phyloP scores from a whole-genome alignment of 202 grass and related monocot genomes.

The Bolboschoenoplectus hybrid region DNA sequence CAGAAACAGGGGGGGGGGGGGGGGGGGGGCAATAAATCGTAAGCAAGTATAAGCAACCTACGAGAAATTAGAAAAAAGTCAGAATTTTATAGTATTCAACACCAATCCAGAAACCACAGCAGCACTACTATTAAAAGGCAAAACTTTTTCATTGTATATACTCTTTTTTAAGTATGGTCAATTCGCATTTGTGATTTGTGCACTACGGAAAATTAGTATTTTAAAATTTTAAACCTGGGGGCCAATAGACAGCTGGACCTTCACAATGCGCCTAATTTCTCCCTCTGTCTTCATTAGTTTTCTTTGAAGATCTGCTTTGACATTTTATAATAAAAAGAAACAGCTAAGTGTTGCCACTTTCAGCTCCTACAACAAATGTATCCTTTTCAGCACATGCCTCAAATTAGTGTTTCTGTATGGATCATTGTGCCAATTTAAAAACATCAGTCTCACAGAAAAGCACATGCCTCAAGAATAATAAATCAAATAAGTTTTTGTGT shows the following conservation, averaged over 20 bases:
- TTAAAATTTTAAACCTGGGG: conserved; percentile 10
- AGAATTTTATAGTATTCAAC: not conserved
- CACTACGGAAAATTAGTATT: not conserved
- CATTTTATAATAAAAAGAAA: conserved; percentile 19
- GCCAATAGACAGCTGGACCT: conserved; percentile 6
- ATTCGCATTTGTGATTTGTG: not conserved
- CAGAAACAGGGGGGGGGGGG: too few relatives aligned
- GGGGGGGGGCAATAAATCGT: too few relatives aligned
- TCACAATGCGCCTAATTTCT: not conserved
- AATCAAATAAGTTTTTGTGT: not conserved
- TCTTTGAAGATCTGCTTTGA: conserved; percentile 17
- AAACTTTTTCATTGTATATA: conserved; percentile 6
- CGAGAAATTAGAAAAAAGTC: not conserved
- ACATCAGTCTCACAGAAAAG: not conserved
- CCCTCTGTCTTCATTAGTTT: not conserved
- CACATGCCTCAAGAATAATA: conserved; percentile 7
- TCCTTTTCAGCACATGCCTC: conserved; percentile 32
- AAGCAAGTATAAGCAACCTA: not conserved
- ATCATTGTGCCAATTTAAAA: not conserved
- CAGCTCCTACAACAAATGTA: not conserved
- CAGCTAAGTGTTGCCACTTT: conserved; percentile 16
- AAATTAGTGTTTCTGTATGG: not conserved
- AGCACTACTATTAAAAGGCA: not conserved
- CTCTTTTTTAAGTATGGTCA: not conserved
- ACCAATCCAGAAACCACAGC: not conserved